Evolutionary conservation across 1,284 basidiomycete species (phyloP).

Genomic region (Thelephora terrestris): DNA sequence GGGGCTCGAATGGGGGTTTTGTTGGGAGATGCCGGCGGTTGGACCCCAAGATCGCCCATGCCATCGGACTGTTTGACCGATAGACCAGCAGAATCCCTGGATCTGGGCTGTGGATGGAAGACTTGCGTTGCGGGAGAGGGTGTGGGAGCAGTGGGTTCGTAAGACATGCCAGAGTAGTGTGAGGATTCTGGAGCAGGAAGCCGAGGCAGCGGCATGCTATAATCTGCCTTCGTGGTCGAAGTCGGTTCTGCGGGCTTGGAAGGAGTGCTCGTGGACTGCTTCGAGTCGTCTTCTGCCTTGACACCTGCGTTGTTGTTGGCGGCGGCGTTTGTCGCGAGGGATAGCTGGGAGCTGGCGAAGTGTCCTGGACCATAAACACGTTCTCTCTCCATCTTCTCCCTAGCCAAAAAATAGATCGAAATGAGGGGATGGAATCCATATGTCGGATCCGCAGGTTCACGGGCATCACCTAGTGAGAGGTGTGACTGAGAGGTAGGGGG

Average conservation of each 20-base stretch:
- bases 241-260: constrained; percentile 17
- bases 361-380: constrained; percentile 87
- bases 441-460: constrained; percentile 71
- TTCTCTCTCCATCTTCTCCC: constrained; percentile 93
- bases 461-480: constrained; percentile 34
- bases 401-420: constrained; percentile 92
- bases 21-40: constrained; percentile 18
- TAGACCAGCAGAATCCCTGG: constrained; percentile 35
- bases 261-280: constrained; percentile 16
- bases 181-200: constrained; percentile 73
- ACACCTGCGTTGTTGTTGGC: constrained; percentile 13
- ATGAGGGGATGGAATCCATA: constrained; percentile 90
- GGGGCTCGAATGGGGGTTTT: constrained; percentile 37
- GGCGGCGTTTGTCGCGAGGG: constrained; percentile 21
- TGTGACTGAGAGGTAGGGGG: constrained; percentile 47
- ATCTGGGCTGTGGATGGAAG: constrained; percentile 50
- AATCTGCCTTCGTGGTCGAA: constrained; percentile 46
- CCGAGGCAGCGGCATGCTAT: constrained; percentile 72
- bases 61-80: constrained; percentile 16
- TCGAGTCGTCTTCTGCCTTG: constrained; percentile 17
- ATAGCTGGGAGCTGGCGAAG: constrained; percentile 87
- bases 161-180: constrained; percentile 70
- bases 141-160: constrained; percentile 42
- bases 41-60: constrained; percentile 2
- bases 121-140: constrained; percentile 44